Evolutionary conservation across 345 rosid species (phyloP).

Genomic region (Hibiscus tridactylites): DNA sequence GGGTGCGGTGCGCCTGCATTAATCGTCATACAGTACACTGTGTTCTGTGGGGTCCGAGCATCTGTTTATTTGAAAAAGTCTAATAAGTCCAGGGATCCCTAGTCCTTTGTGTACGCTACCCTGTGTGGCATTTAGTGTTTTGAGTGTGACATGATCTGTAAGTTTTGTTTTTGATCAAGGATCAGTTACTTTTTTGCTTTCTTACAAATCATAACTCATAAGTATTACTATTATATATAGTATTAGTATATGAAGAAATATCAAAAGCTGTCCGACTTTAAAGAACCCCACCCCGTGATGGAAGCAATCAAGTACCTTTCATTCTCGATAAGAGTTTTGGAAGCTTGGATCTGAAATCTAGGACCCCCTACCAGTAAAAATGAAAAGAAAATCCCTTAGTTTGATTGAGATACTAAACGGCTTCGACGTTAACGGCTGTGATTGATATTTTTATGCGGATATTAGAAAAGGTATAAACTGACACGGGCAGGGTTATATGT

Average conservation of each 20-base stretch:
- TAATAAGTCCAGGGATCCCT: neutral
- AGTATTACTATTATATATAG: neutral
- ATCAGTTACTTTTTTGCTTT: neutral
- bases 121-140: neutral
- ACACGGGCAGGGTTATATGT: too few relatives aligned
- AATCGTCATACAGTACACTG: neutral
- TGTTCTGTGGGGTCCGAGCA: neutral
- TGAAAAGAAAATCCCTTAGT: neutral
- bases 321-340: neutral
- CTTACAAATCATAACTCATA: neutral
- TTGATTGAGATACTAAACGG: neutral
- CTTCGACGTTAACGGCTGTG: neutral
- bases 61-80: neutral
- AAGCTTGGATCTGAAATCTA: neutral
- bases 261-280: neutral
- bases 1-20: neutral
- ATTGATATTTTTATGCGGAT: neutral
- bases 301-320: neutral
- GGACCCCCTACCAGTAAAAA: neutral
- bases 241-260: neutral
- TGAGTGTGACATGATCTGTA: constrained; percentile 2
- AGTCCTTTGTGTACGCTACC: neutral
- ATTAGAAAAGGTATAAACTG: too few relatives aligned
- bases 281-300: neutral
- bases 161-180: neutral